Base-by-base conservation (phyloP, 805 yeast species). In the Hemisphaericaspora nanyangensis region DNA sequence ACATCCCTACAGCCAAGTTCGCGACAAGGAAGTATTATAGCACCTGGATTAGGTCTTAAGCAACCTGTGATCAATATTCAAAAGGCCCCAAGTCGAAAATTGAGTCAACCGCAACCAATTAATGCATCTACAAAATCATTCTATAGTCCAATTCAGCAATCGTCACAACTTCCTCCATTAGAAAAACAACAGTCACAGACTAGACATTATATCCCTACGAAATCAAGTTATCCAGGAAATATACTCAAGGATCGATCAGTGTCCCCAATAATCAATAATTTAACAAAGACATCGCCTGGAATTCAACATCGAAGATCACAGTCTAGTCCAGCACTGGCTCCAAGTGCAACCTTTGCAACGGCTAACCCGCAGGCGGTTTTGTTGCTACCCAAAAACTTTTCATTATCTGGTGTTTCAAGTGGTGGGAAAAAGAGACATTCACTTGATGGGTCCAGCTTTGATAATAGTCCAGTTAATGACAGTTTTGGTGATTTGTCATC, bases 301-400 rank as follows among this genome's bases (percentile, higher is more conserved):
- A 13, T 39, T 6, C 24, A 42, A 2, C 68, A 61, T 40, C 50
- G 63, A 42, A 48, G 70, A 19, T 54, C 70, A 1, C 56, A 52
- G 10, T 60, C 70, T 1, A 63, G 60, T 39, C 69, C 72, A 16
- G 7, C 24, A 7, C 26, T 26, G 5, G 29, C 34, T 3, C 38
- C 37, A 32, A 25, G 15, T 31, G n/a, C 16, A 60, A 5, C 56
- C 58, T 10, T 16, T 34, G 8, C 20, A 17, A 17, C 31, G 3
- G 31, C 31, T 3, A 57, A 63, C n/a, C 56, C 70, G 11, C 70
- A 62, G 27, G 77, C 80, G 1, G 75, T 76, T 16, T 63, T 76
- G 18, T 55, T 76, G 34, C 61, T 76, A 35, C 79, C 80, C 0
- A 74, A 70, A 48, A 73, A 69, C 43, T 69, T 68, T 38, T 60